Base-by-base conservation (phyloP, 805 yeast genomes). In the Teunomyces gatunensis region DNA sequence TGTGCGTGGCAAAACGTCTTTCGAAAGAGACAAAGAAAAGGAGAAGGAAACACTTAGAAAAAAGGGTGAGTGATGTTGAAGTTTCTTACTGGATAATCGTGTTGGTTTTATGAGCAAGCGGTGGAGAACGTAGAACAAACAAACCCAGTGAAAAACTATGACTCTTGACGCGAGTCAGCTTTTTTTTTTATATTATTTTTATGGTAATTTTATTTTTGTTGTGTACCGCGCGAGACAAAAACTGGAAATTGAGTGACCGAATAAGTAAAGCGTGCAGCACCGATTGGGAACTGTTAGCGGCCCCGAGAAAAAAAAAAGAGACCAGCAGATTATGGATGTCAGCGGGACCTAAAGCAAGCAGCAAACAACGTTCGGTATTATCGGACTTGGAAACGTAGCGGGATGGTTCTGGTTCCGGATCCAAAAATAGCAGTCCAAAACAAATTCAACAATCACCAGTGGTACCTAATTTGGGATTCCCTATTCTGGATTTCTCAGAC, bases 231-330 rank as follows among this genome's bases (percentile, higher is more conserved):
- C 10, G 34, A 9, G 34, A 13, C 18, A 13, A 15, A 32, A 13
- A 13, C 17, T 21, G 27, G 12, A 23, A 21, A n/a, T 37, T 23
- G 15, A n/a, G 40, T 37, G 40, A 37, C 40, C 40, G 13, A 37
- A 37, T 37, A 37, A 25, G 39, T 27, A 21, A 25, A 36, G 29
- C 40, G 17, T 23, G 40, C 23, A 34, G n/a, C 18, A 15, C 37
- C 37, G 37, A 34, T 34, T 17, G 23, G 37, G 37, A 34, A 34
- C 37, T 3, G 37, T 37, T 37, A 13, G 40, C n/a, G 40, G 40
- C 40, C 12, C 40, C 39, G n/a, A n/a, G n/a, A n/a, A n/a, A n/a
- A n/a, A n/a, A n/a, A n/a, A n/a, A n/a, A n/a, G n/a, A n/a, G n/a
- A n/a, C n/a, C n/a, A n/a, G n/a, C n/a, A n/a, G n/a, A n/a, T n/a